These are phyloP conservation scores for Saccharomycopsis phalli DNA, from an alignment of 1,139 yeast genomes.

Conservation along the genomic window DNA sequence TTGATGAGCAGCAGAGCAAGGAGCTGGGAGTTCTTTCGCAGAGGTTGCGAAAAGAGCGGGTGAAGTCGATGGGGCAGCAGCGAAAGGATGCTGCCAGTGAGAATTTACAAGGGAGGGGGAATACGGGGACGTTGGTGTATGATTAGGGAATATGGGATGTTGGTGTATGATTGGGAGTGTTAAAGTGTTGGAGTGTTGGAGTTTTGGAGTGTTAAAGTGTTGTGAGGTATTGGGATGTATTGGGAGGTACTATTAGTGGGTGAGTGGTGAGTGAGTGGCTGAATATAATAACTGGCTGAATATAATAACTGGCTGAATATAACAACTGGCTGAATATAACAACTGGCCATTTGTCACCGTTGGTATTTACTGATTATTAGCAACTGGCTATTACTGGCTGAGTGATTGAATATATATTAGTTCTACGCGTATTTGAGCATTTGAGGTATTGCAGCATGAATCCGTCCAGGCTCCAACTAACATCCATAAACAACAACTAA, in stretches of 20 bases:
- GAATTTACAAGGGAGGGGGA: conserved; percentile 5
- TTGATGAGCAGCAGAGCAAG: background rate
- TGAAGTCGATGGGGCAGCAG: conserved; percentile 21
- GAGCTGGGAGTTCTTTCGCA: conserved; percentile 24
- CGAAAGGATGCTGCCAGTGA: conserved; percentile 11
- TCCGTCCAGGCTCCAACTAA: no score
- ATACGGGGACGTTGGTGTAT: conserved; percentile 4
- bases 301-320: no score
- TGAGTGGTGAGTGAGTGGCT: background rate
- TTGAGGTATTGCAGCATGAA: no score
- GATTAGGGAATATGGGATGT: conserved; percentile 5
- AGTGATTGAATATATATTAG: no score
- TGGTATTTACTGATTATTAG: no score
- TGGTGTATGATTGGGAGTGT: background rate
- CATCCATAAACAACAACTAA: no score
- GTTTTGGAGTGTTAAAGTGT: no score
- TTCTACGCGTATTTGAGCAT: no score
- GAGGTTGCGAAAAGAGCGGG: conserved; percentile 23
- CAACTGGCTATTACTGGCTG: no score
- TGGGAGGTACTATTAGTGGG: background rate
- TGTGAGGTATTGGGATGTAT: background rate
- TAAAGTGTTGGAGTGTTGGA: no score
- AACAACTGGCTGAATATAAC: no score
- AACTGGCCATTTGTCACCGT: no score
- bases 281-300: conserved; percentile 3